Evolutionary conservation across 2,329 filamentous ascomycete genomes (phyloP).

Genomic region (Ceratocystis ficicola): DNA sequence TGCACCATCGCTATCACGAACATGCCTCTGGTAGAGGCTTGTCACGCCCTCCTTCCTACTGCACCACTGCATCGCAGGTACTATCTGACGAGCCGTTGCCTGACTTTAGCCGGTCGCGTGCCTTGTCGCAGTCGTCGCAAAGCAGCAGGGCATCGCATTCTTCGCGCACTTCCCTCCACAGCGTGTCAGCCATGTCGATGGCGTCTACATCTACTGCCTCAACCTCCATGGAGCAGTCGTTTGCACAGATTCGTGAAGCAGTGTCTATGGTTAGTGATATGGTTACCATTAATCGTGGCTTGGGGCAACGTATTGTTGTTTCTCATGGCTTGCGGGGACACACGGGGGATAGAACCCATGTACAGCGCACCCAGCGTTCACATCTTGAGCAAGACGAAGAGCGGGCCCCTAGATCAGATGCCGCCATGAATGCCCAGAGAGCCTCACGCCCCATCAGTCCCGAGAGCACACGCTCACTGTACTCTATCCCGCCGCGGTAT

Average conservation of each 20-base stretch:
- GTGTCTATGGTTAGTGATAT: constrained; percentile 37
- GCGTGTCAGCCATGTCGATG: constrained; percentile 9
- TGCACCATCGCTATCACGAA: constrained; percentile 1
- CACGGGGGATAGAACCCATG: constrained; percentile 7
- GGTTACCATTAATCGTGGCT: constrained; percentile 35
- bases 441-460: constrained; percentile 3
- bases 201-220: constrained; percentile 19
- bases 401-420: background rate
- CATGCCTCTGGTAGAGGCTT: background rate
- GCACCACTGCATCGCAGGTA: constrained; percentile 12
- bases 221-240: constrained; percentile 38
- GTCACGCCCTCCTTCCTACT: constrained; percentile 19
- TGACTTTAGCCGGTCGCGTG: constrained; percentile 8
- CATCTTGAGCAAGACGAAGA: background rate
- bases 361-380: background rate
- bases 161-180: constrained; percentile 13
- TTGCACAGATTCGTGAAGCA: constrained; percentile 37
- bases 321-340: constrained; percentile 9
- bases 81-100: background rate
- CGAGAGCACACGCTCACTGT: constrained; percentile 21
- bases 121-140: constrained; percentile 12
- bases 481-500: constrained; percentile 20
- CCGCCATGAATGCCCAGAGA: background rate
- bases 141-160: constrained; percentile 8
- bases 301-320: constrained; percentile 20